Conservation (phyloP, 176 grass and related monocot genomes). For the Juncus inflexus region DNA sequence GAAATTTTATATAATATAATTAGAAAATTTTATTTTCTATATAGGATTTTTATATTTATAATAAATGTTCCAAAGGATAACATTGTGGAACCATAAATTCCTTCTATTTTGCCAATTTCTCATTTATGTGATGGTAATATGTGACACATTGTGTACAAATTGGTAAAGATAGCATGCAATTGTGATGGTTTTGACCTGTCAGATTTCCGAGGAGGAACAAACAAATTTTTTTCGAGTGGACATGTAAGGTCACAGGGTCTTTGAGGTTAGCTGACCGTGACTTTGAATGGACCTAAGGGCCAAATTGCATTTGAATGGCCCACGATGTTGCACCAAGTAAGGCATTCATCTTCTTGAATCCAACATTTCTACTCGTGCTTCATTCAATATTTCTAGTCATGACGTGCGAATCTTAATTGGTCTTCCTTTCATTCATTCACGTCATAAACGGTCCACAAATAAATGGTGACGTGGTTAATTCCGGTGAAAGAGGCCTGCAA, state of each 20-base stretch:
- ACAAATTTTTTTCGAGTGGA: neutral
- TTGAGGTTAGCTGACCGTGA: constrained; percentile 11
- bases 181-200: neutral
- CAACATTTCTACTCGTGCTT: neutral
- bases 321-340: neutral
- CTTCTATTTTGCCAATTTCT: too few species aligned
- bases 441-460: too few species aligned
- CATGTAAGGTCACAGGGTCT: constrained; percentile 8
- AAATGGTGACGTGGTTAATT: too few species aligned
- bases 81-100: too few species aligned
- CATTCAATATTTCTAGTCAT: too few species aligned
- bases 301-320: constrained; percentile 10
- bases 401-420: too few species aligned
- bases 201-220: constrained; percentile 1
- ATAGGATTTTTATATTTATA: too few species aligned
- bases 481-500: too few species aligned
- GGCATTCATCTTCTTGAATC: neutral
- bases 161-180: neutral
- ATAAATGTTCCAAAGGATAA: too few species aligned
- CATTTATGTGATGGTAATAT: neutral
- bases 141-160: neutral
- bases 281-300: constrained; percentile 14
- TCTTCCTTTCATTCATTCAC: too few species aligned
- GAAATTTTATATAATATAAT: too few species aligned
- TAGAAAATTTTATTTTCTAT: too few species aligned